Evolutionary conservation across 2,329 filamentous ascomycete species (phyloP).

Genomic region (Penicillium concentricum): DNA sequence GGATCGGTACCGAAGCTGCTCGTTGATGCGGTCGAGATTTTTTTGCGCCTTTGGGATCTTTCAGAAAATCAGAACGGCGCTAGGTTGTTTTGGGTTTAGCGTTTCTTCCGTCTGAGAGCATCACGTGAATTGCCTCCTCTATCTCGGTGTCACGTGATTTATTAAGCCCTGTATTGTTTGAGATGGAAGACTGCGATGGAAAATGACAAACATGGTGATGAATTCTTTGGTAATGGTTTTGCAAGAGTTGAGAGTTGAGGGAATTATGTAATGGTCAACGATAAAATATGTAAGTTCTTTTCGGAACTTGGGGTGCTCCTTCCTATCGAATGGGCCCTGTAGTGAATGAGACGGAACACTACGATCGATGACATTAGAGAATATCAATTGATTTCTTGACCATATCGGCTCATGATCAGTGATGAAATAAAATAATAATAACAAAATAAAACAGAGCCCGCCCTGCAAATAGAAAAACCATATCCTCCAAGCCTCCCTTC

Average conservation of each 20-base stretch:
- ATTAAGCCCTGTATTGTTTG: slow-evolving; percentile 21
- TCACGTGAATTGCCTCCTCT: slow-evolving; percentile 21
- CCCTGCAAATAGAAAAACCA: slow-evolving; percentile 6
- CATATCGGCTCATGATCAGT: not conserved
- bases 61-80: slow-evolving; percentile 40
- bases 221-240: not conserved
- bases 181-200: not conserved
- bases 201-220: not conserved
- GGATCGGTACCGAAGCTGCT: slow-evolving; percentile 38
- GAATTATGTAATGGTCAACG: too few species aligned
- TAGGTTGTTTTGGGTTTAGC: slow-evolving; percentile 30
- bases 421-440: not conserved
- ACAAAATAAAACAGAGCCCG: slow-evolving; percentile 9
- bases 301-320: too few species aligned
- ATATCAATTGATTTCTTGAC: not conserved
- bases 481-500: slow-evolving; percentile 2
- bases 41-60: slow-evolving; percentile 40
- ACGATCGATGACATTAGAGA: not conserved
- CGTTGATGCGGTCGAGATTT: slow-evolving; percentile 42
- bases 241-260: too few species aligned
- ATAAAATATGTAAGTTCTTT: not conserved
- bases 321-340: not conserved
- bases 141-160: slow-evolving; percentile 32
- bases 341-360: not conserved
- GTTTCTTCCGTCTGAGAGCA: slow-evolving; percentile 17